These are phyloP conservation scores for Rosa multiflora DNA, from an alignment of 306 rosid species.

Conservation along the genomic window DNA sequence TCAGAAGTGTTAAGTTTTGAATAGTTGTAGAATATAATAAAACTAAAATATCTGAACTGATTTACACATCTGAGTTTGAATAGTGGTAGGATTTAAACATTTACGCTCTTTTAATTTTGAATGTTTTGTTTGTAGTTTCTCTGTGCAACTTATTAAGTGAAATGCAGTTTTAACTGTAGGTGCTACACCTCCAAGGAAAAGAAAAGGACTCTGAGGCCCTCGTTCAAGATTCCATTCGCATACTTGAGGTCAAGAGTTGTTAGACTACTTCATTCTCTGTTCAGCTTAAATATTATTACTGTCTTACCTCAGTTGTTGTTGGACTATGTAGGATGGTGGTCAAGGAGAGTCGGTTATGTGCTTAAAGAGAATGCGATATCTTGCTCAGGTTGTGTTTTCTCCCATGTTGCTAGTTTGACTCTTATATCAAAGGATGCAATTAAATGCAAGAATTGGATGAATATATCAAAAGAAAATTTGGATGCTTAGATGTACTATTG, in stretches of 20 bases:
- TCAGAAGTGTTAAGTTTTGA: background rate
- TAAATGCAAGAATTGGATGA: background rate
- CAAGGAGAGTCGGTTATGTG: conserved; percentile 60
- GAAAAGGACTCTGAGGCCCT: conserved; percentile 68
- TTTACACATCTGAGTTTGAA: conserved; percentile 6
- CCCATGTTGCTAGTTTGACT: conserved; percentile 13
- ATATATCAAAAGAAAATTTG: background rate
- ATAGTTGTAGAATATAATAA: too few species aligned
- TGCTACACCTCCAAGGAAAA: conserved; percentile 74
- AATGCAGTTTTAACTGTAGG: conserved; percentile 45
- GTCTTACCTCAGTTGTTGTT: conserved; percentile 22
- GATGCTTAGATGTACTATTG: background rate
- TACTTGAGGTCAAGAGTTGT: conserved; percentile 65
- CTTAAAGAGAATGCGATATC: conserved; percentile 70
- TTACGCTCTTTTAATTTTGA: background rate
- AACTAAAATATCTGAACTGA: background rate
- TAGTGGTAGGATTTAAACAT: background rate
- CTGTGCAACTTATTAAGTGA: conserved; percentile 14
- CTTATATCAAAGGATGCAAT: background rate
- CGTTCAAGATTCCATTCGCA: conserved; percentile 68
- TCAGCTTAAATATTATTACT: conserved; percentile 23
- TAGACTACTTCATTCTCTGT: background rate
- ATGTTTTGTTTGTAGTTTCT: background rate
- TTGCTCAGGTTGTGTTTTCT: conserved; percentile 61
- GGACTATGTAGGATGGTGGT: conserved; percentile 60